Percentiles rank a stretch among this genome's conserved stretches.
phyloP scores from a whole-genome alignment of 177 flowering plant genomes.

The Telopea speciosissima region DNA sequence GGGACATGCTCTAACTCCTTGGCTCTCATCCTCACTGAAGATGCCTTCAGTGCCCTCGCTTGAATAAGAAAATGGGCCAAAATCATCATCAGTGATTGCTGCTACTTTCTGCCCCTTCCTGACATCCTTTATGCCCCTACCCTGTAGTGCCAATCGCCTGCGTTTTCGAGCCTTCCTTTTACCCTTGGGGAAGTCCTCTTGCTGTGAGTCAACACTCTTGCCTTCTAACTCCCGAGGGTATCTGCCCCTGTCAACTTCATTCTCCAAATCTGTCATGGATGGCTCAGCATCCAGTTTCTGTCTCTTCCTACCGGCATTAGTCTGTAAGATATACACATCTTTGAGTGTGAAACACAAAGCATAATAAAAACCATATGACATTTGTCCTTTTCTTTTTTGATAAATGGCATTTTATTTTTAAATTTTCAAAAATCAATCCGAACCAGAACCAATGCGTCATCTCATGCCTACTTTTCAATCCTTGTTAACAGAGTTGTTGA shows the following conservation, averaged over 20 bases:
- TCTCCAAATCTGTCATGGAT: conserved; percentile 42
- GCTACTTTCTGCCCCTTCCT: conserved; percentile 50
- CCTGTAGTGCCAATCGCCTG: conserved; percentile 64
- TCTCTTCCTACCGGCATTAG: conserved; percentile 66
- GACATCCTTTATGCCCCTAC: conserved; percentile 58
- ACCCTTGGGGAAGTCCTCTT: conserved; percentile 84
- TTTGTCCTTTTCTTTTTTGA: too few relatives aligned
- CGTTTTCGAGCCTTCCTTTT: conserved; percentile 80
- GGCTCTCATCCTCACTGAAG: conserved; percentile 70
- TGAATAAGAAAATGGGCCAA: conserved; percentile 45
- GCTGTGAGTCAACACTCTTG: conserved; percentile 45
- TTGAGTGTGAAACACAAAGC: background rate
- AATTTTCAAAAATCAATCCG: too few relatives aligned
- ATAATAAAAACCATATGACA: too few relatives aligned
- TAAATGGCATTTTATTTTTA: too few relatives aligned
- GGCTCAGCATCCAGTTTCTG: conserved; percentile 69
- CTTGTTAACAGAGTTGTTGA: too few relatives aligned
- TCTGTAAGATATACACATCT: conserved; percentile 38
- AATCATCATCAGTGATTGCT: conserved; percentile 41
- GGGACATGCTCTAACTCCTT: conserved; percentile 32
- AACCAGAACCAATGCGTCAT: too few relatives aligned
- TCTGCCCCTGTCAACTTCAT: conserved; percentile 31
- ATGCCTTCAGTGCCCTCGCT: conserved; percentile 42
- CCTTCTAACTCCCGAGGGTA: conserved; percentile 32
- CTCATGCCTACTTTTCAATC: too few relatives aligned